Evolutionary conservation across 352 stramenopile species (phyloP), one percentile per base, ranked within the genome.

Genomic region (Elongisporangium anandrum): DNA sequence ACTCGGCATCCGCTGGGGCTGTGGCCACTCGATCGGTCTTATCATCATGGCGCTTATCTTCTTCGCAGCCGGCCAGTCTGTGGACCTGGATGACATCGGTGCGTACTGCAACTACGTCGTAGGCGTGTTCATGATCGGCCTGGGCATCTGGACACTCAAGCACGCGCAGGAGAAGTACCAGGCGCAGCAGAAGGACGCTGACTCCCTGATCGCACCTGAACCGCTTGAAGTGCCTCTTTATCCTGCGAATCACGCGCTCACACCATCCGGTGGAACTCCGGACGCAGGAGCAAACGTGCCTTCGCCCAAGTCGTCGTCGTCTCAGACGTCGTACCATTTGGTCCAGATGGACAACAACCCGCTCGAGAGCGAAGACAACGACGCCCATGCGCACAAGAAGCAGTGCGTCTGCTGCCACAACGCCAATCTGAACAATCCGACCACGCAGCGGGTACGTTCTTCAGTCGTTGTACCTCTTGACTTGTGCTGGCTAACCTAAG

Each of bases 1-100:
- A n/a, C 70, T 95, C 1, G 87, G 87, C 7, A 61, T 95, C 22
- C 77, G 80, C 63, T 97, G 87, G 88, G 88, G 88, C 13, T 73
- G 90, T 26, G 87, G 88, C 17, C 87, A 97, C 65, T 85, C 70
- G 6, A 71, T 87, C 9, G 89, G 89, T 1, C 59, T 97, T 7
- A 54, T 97, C 38, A 63, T 85, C 68, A 85, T 87, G 77, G 88
- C 63, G 13, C 34, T 45, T 9, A 77, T 71, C 60, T 91, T 75
- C 69, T 93, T 72, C 73, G 87, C 68, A 13, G 61, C 50, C 47
- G 73, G 61, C 57, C 67, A 62, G 39, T 74, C 57, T n/a, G 58
- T 67, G 56, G 69, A 70, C 39, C 63, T 85, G 4, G 65, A 80
- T 12, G 64, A 72, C 2, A 60, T 73, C 3, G 70, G 69, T 6